These are phyloP conservation scores for Stachybotrys elegans DNA, from an alignment of 2,329 filamentous ascomycete genomes.

Conservation along the genomic window DNA sequence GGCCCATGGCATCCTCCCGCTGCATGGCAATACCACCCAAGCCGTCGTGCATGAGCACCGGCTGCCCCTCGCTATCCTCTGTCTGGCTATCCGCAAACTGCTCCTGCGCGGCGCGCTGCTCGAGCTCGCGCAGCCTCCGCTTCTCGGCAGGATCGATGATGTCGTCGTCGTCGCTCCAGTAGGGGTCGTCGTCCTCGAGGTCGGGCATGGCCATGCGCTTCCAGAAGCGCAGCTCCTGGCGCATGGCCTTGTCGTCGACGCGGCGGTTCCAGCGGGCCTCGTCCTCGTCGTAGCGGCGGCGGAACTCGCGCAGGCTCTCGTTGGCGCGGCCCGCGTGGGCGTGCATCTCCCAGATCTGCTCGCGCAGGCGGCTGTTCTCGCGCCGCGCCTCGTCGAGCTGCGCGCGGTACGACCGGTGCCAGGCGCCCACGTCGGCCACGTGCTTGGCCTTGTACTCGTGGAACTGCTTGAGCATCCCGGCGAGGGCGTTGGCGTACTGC, in stretches of 20 bases:
- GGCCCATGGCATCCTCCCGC: slow-evolving; percentile 25
- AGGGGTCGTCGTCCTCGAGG: slow-evolving; percentile 53
- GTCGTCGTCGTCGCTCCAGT: slow-evolving; percentile 62
- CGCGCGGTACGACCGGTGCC: slow-evolving; percentile 61
- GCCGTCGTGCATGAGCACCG: slow-evolving; percentile 15
- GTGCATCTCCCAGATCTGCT: slow-evolving; percentile 65
- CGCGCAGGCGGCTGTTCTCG: slow-evolving; percentile 57
- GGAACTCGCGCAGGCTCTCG: slow-evolving; percentile 51
- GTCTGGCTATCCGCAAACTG: slow-evolving; percentile 27
- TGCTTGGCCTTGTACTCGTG: slow-evolving; percentile 62
- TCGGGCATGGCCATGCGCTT: slow-evolving; percentile 62
- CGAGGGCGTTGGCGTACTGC: slow-evolving; percentile 53
- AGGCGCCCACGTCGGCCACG: slow-evolving; percentile 54
- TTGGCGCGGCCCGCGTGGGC: slow-evolving; percentile 54
- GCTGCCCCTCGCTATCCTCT: slow-evolving; percentile 27
- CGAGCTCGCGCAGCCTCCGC: slow-evolving; percentile 45
- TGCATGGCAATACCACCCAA: slow-evolving; percentile 35
- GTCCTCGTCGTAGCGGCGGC: slow-evolving; percentile 52
- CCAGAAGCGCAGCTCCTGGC: slow-evolving; percentile 61
- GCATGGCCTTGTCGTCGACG: slow-evolving; percentile 45
- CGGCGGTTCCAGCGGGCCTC: slow-evolving; percentile 47
- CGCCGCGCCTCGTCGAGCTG: slow-evolving; percentile 61
- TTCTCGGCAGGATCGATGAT: slow-evolving; percentile 58
- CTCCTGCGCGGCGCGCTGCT: slow-evolving; percentile 38
- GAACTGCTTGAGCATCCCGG: slow-evolving; percentile 56